Conservation (phyloP, 371 early-diverging fungal genomes). For the Syncephalastrum racemosum region DNA sequence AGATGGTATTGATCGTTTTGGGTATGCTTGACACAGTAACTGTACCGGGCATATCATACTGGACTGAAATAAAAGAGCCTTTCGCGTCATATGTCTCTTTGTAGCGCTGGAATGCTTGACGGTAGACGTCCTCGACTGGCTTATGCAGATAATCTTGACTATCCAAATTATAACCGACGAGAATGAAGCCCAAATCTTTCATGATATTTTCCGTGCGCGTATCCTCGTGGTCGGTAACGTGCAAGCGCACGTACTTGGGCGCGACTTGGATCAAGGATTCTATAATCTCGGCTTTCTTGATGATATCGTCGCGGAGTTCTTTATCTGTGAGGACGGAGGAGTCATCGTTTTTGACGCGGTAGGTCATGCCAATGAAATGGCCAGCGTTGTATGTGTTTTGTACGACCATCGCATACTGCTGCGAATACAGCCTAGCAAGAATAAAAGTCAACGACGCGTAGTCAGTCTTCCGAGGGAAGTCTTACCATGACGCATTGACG, state of each 20-base stretch:
- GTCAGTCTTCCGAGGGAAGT: no score
- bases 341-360: slow-evolving; percentile 50
- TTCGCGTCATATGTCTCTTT: slow-evolving; percentile 53
- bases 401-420: slow-evolving; percentile 52
- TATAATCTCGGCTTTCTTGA: slow-evolving; percentile 39
- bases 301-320: slow-evolving; percentile 44
- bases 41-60: slow-evolving; percentile 53
- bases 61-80: slow-evolving; percentile 48
- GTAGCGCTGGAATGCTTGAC: slow-evolving; percentile 35
- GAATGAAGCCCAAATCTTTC: slow-evolving; percentile 39
- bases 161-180: slow-evolving; percentile 53
- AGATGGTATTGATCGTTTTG: slow-evolving; percentile 47
- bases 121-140: slow-evolving; percentile 37
- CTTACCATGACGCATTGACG: slow-evolving; percentile 50
- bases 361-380: slow-evolving; percentile 57
- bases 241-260: slow-evolving; percentile 49
- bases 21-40: slow-evolving; percentile 38
- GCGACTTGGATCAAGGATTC: slow-evolving; percentile 40
- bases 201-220: slow-evolving; percentile 36
- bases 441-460: no score
- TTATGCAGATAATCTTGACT: slow-evolving; percentile 46
- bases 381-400: slow-evolving; percentile 52
- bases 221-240: slow-evolving; percentile 42
- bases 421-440: slow-evolving; percentile 29
- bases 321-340: slow-evolving; percentile 42